These are phyloP conservation scores for Scedosporium minutisporum DNA, from an alignment of 2,329 filamentous ascomycete genomes.

Conservation along the genomic window DNA sequence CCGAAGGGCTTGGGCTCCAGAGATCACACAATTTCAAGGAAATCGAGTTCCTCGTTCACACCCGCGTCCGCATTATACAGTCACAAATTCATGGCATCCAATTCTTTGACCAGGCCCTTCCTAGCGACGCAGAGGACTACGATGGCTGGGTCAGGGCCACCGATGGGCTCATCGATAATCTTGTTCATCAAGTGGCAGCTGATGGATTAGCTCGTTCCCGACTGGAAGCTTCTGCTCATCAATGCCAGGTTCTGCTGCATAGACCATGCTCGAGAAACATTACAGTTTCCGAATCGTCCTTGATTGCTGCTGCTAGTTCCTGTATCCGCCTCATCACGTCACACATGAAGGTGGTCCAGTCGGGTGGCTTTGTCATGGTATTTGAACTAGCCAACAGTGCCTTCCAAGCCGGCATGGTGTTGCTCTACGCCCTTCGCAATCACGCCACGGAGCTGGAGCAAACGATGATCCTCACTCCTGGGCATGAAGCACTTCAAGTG, in stretches of 20 bases:
- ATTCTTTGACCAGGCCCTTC: too few species aligned
- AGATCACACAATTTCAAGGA: neutral
- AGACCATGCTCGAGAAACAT: slow-evolving; percentile 8
- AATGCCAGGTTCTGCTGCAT: slow-evolving; percentile 1
- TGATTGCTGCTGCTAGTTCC: neutral
- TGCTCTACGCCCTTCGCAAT: slow-evolving; percentile 6
- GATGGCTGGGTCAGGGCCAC: too few species aligned
- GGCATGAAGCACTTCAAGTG: too few species aligned
- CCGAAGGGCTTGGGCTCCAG: neutral
- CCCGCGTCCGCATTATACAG: slow-evolving; percentile 4
- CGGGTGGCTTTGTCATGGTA: neutral
- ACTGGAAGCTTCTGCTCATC: too few species aligned
- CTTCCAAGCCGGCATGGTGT: slow-evolving; percentile 6
- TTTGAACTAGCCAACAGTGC: slow-evolving; percentile 6
- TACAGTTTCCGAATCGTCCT: neutral
- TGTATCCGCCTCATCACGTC: neutral
- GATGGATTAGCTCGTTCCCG: too few species aligned
- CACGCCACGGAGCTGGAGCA: neutral
- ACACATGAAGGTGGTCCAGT: neutral
- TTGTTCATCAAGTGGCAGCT: too few species aligned
- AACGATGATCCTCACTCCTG: too few species aligned
- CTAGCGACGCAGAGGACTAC: too few species aligned
- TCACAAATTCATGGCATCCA: neutral
- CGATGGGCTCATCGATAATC: too few species aligned
- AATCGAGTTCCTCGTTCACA: slow-evolving; percentile 3